Percentiles rank a stretch among this genome's conserved stretches.
phyloP scores from a whole-genome alignment of 495 filamentous ascomycete species.

The Penicillium herquei region DNA sequence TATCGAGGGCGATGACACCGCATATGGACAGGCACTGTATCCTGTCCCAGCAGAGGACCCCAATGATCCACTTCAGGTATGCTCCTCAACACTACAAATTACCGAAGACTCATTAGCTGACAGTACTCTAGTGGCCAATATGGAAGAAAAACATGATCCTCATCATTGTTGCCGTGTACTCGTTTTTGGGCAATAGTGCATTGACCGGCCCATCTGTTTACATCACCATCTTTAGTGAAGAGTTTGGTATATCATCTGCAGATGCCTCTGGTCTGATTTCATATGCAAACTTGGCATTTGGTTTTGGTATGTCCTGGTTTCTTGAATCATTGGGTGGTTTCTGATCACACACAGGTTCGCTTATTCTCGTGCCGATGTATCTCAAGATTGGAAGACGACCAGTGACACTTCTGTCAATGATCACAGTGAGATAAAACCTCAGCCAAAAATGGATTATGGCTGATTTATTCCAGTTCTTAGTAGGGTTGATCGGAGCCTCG shows the following conservation, averaged over 20 bases:
- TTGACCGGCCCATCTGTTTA: slow-evolving; percentile 60
- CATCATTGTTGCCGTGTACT: slow-evolving; percentile 57
- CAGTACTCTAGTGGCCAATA: slow-evolving; percentile 41
- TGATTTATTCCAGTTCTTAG: slow-evolving; percentile 42
- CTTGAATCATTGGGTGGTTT: background rate
- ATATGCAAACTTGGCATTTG: slow-evolving; percentile 64
- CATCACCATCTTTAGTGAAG: slow-evolving; percentile 54
- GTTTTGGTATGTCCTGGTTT: slow-evolving; percentile 42
- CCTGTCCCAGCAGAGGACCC: slow-evolving; percentile 63
- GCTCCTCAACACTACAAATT: background rate
- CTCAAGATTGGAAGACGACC: slow-evolving; percentile 57
- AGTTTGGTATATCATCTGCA: slow-evolving; percentile 50
- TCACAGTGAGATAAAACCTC: slow-evolving; percentile 34
- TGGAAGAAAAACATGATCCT: slow-evolving; percentile 62
- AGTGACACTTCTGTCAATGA: slow-evolving; percentile 51
- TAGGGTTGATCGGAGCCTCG: slow-evolving; percentile 56
- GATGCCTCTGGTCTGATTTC: slow-evolving; percentile 56
- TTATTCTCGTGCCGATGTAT: slow-evolving; percentile 59
- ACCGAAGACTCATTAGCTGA: too few relatives aligned
- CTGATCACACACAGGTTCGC: slow-evolving; percentile 39
- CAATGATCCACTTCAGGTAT: slow-evolving; percentile 60
- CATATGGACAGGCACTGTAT: slow-evolving; percentile 59
- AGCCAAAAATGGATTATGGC: background rate
- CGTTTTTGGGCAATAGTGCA: slow-evolving; percentile 59
- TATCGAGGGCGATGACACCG: slow-evolving; percentile 60